These are phyloP conservation scores for Rheum nobile DNA, from an alignment of 148 eudicot species.

Conservation along the genomic window DNA sequence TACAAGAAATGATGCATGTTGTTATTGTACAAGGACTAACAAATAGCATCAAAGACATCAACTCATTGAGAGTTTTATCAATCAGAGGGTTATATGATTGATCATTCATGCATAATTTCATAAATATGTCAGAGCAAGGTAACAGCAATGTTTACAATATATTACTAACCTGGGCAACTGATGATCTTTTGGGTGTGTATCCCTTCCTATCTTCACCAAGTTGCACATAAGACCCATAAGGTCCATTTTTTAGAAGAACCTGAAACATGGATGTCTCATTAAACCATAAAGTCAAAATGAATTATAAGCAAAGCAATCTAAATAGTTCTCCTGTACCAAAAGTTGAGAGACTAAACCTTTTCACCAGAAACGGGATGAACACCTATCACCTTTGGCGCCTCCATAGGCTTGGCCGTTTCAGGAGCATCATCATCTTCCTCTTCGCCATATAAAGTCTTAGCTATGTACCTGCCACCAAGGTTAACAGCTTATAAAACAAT, in stretches of 20 bases:
- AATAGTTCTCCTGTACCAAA: not conserved
- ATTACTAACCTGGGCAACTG: slow-evolving; percentile 45
- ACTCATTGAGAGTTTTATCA: not conserved
- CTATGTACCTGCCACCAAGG: slow-evolving; percentile 57
- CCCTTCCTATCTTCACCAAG: slow-evolving; percentile 97
- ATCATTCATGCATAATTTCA: not conserved
- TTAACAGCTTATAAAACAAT: not conserved
- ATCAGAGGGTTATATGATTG: not conserved
- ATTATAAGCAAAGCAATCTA: not conserved
- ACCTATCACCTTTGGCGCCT: slow-evolving; percentile 83
- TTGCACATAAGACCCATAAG: slow-evolving; percentile 84
- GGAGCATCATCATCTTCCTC: slow-evolving; percentile 61
- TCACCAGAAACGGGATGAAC: slow-evolving; percentile 63
- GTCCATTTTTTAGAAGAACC: slow-evolving; percentile 79
- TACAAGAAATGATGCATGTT: not conserved
- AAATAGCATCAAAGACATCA: not conserved
- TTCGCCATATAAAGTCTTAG: slow-evolving; percentile 74
- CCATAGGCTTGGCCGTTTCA: slow-evolving; percentile 27
- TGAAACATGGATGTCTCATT: slow-evolving; percentile 13
- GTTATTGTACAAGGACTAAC: not conserved
- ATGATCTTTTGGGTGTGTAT: slow-evolving; percentile 62
- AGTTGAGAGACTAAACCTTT: slow-evolving; percentile 37
- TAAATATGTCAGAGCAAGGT: not conserved
- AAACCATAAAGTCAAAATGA: not conserved
- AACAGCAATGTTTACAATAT: not conserved